Percentiles rank a stretch among this genome's conserved stretches.
Conservation (phyloP, 2,329 filamentous ascomycete genomes). For the Mycosphaerella sp. region DNA sequence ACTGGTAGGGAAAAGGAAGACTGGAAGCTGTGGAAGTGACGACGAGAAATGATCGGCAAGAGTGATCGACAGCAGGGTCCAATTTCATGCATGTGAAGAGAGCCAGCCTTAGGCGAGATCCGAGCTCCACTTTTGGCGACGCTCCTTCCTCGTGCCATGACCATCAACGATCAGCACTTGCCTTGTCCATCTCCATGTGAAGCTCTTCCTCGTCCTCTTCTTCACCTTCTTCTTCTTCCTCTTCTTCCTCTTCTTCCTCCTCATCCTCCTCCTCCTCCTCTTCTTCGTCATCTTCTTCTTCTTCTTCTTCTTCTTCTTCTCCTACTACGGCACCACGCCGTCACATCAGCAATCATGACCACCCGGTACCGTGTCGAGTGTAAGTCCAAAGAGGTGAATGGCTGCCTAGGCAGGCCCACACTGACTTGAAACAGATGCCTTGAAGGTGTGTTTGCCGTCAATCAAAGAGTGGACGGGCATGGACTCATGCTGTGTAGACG, state of each 20-base stretch:
- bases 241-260: neutral
- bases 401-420: neutral
- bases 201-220: neutral
- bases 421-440: slow-evolving; percentile 48
- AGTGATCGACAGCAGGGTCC: neutral
- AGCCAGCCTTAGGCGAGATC: neutral
- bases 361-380: slow-evolving; percentile 37
- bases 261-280: neutral
- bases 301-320: neutral
- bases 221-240: neutral
- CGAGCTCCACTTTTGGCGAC: too few relatives aligned
- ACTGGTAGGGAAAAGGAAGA: too few relatives aligned
- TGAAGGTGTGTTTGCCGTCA: slow-evolving; percentile 47
- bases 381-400: slow-evolving; percentile 13
- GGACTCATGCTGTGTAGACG: slow-evolving; percentile 53
- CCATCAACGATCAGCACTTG: too few relatives aligned
- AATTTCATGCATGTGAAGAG: neutral
- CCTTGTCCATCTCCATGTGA: too few relatives aligned
- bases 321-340: neutral
- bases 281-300: neutral
- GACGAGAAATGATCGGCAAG: too few relatives aligned
- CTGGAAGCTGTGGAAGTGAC: too few relatives aligned
- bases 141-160: too few relatives aligned
- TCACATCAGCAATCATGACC: slow-evolving; percentile 27
- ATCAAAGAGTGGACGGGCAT: neutral